Conservation (phyloP, 108 stramenopile species). For the Licmophora abbreviata region DNA sequence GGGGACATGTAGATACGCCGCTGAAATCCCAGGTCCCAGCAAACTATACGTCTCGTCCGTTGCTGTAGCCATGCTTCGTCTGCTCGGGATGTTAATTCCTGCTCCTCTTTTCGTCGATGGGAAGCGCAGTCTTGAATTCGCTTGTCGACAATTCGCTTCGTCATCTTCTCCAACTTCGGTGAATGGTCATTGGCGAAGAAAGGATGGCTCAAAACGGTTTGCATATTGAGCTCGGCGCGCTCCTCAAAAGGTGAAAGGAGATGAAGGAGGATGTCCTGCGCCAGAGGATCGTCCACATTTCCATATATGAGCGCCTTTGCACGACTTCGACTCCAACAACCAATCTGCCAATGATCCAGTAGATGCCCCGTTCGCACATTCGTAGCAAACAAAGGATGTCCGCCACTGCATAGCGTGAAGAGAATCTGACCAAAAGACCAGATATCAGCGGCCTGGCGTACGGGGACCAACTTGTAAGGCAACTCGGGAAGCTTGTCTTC, state of each 20-base stretch:
- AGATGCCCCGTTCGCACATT: conserved; percentile 26
- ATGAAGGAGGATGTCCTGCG: conserved; percentile 56
- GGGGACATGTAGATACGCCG: conserved; percentile 24
- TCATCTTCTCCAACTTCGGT: conserved; percentile 9
- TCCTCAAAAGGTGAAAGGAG: conserved; percentile 38
- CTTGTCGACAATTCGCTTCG: conserved; percentile 20
- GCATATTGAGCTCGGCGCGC: conserved; percentile 28
- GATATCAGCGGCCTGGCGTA: conserved; percentile 42
- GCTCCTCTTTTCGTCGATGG: conserved; percentile 14
- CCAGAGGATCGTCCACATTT: conserved; percentile 46
- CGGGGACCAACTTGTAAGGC: conserved; percentile 47
- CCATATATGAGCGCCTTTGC: conserved; percentile 34
- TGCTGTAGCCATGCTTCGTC: conserved; percentile 24
- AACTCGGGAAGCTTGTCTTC: conserved; percentile 22
- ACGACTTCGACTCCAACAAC: conserved; percentile 20
- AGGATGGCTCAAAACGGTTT: conserved; percentile 45
- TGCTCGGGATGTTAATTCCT: conserved; percentile 9
- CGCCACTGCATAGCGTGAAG: conserved; percentile 46
- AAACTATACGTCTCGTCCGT: conserved; percentile 18
- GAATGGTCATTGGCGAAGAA: conserved; percentile 27
- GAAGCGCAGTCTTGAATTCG: conserved; percentile 18
- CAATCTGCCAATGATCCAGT: conserved; percentile 18
- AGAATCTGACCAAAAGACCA: conserved; percentile 67
- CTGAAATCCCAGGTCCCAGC: conserved; percentile 39
- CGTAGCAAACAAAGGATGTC: conserved; percentile 46